Base-by-base conservation (phyloP, 352 stramenopile species). In the Pythium aphanidermatum region DNA sequence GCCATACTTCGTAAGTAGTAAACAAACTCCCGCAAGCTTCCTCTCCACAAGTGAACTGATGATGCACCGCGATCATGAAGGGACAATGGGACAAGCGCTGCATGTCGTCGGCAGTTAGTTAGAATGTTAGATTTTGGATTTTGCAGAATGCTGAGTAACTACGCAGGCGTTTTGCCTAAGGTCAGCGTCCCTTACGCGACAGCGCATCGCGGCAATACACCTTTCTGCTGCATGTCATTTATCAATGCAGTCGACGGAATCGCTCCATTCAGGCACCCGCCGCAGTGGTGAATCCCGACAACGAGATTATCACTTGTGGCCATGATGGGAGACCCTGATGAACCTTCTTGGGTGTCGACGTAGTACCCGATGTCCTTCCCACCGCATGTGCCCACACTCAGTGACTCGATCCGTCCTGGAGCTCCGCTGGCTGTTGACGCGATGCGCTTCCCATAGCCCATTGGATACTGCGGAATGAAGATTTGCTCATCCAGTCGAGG, bases 201-300 rank as follows among this genome's bases (percentile, higher is more conserved):
- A 5, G 46, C 39, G 33, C 46, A 57, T 1, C 32, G 32, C 0
- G 53, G 53, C 39, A 61, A 33, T 16, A 71, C 46, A 11, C 67
- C 63, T 23, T 68, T 65, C 24, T 43, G 39, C 41, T 55, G 42
- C 36, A 79, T 54, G 50, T 74, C 63, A 2, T 40, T 47, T 31
- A 90, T 76, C 30, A 90, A 63, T 38, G 65, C 47, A 35, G 67
- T 65, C 7, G 64, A 63, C 1, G 69, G 64, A 27, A 90, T 82
- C 2, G 46, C 74, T 36, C 70, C 76, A 51, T 91, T 91, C 23
- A 79, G 44, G 35, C 79, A 92, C 8, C 72, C 76, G 5, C 79
- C 79, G 48, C 76, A 89, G 46, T 89, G 76, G 41, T 92, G 79
- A 33, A 92, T 54, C 20, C 74, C 79, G n/a, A 92, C 68, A 14